Base-by-base conservation (phyloP, 495 filamentous ascomycete species). In the Thermochaetoides thermophila region DNA sequence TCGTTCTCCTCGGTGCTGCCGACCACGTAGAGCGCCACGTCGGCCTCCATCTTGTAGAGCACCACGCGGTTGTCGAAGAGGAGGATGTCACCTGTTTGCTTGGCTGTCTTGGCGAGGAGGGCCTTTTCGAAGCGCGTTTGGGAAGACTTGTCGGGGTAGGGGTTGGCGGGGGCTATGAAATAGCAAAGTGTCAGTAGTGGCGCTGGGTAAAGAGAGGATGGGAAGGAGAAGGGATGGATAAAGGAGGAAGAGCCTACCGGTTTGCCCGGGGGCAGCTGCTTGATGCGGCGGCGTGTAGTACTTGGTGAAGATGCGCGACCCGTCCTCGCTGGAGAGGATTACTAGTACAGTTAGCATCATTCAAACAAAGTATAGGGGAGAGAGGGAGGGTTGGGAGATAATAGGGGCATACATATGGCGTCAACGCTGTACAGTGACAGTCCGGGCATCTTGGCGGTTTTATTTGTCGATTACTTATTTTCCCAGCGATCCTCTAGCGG, bases 81-180 rank as follows among this genome's bases (percentile, higher is more conserved):
- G 34, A 97, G 92, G 45, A 97, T 84, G 60, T 97, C 89, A 34
- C 78, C 81, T 16, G 73, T 81, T 49, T 86, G 82, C 65, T 97
- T 97, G 43, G 81, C 84, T 11, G 89, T 97, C 70, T 97, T 97
- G 39, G 89, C 83, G 27, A 94, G 61, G 16, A 97, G 70, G 10
- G 84, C 89, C 63, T 95, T 94, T 58, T 97, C 89, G 52, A 97
- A 97, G 5, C 80, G 70, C 46, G 84, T 89, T 57, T 97, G 89
- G 38, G 87, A 76, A 56, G 93, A 93, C 22, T 91, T 53, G 24
- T 81, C 82, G 14, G 84, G 74, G 61, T 94, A 96, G 26, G 91
- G 84, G 51, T 81, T 81, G 39, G 41, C 48, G 27, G 59, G 46
- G 21, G 44, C n/a, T n/a, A n/a, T n/a, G n/a, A n/a, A n/a, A n/a